A percentile compares a stretch with the other conserved stretches of the same genome.
phyloP scores from a whole-genome alignment of 1,284 basidiomycete species.

The Quambalaria eucalypti region DNA sequence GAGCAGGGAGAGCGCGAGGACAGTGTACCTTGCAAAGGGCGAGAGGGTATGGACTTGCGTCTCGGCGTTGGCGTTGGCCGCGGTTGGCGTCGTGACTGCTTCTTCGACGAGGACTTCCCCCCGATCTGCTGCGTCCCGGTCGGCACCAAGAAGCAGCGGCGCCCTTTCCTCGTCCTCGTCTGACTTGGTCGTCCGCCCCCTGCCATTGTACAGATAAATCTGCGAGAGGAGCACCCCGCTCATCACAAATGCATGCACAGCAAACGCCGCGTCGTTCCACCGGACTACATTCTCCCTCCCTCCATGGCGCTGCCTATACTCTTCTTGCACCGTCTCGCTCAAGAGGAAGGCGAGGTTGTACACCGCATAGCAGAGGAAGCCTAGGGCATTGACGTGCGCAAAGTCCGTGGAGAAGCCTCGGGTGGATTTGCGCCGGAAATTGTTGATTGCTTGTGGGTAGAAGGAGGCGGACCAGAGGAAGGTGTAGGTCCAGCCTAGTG shows the following conservation, averaged over 20 bases:
- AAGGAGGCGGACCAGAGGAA: constrained; percentile 37
- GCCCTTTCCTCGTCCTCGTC: not conserved
- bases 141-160: not conserved
- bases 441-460: constrained; percentile 35
- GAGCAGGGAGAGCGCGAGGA: not conserved
- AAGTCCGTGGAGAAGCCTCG: constrained; percentile 33
- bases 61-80: too few relatives aligned
- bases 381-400: constrained; percentile 26
- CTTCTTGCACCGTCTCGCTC: constrained; percentile 14
- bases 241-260: constrained; percentile 21
- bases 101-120: not conserved
- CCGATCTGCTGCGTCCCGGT: not conserved
- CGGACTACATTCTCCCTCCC: constrained; percentile 24
- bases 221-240: constrained; percentile 7
- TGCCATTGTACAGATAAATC: not conserved
- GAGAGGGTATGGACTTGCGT: not conserved
- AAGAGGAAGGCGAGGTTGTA: constrained; percentile 23
- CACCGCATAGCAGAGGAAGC: constrained; percentile 28
- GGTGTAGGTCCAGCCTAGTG: constrained; percentile 37
- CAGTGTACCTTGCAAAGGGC: not conserved
- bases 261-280: constrained; percentile 30
- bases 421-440: constrained; percentile 13
- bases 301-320: constrained; percentile 20
- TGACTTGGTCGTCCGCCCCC: not conserved
- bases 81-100: too few relatives aligned